Evolutionary conservation across 73 alveolate genomes (phyloP), one percentile per base, ranked within the genome.

Genomic region (Durusdinium trenchii): DNA sequence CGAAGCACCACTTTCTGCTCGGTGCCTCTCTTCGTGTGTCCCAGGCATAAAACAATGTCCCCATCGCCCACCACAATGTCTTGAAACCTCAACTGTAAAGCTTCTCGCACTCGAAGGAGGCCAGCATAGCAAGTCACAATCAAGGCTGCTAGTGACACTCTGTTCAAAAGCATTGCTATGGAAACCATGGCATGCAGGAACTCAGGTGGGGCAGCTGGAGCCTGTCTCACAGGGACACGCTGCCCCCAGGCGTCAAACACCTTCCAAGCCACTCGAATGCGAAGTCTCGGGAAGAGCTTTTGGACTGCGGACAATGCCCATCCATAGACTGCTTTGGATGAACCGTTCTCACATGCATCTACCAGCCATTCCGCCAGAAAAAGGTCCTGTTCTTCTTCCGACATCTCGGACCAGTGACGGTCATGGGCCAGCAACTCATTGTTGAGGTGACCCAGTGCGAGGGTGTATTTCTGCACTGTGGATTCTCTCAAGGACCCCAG

Each of bases 261-360:
- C 23, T 47, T 43, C 92, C 92, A 81, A 45, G 48, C 42, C 10
- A 35, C 43, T 18, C 48, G 43, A 40, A 3, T 14, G 6, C 46
- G 43, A 20, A 18, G 23, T 12, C 69, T 18, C 0, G 92, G 92
- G 45, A 9, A 32, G 12, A 48, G 46, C 43, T 81, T 81, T 6
- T 81, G 92, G 71, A 81, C 62, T 12, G 92, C 92, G 3, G 92
- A 81, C 71, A 81, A 36, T 36, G 86, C 52, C 86, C 86, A 75
- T 9, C 57, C 52, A 36, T 36, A 36, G 6, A 16, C 57, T 9
- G 32, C 38, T 35, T 42, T n/a, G 1, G 57, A 16, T 1, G 10
- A 35, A 0, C 86, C 86, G 57, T n/a, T 12, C 54, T 75, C 86
- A 43, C 16, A 79, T 6, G 64, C 90, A 79, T 46, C 62, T 38